Percentiles rank a stretch among this genome's conserved stretches.
Conservation (phyloP, 2,329 filamentous ascomycete species). For the Anthostomella pinea region DNA sequence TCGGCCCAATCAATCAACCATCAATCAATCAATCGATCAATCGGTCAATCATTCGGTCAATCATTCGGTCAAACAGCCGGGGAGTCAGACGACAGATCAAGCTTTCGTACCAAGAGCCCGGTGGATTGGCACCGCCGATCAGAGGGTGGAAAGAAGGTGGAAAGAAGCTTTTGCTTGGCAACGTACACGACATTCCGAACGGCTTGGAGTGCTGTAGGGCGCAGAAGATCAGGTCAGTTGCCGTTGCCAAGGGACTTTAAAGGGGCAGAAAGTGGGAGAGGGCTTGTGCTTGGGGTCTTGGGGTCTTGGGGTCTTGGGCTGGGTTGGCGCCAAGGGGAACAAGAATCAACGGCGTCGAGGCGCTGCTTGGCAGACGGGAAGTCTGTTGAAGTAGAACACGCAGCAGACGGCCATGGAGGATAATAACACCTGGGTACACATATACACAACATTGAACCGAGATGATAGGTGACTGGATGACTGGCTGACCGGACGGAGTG, state of each 20-base stretch:
- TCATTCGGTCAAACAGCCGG: too few relatives aligned
- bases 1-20: too few relatives aligned
- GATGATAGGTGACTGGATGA: conserved; percentile 9
- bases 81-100: conserved; percentile 10
- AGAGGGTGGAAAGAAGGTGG: conserved; percentile 16
- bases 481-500: conserved; percentile 1
- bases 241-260: conserved; percentile 31
- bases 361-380: too few relatives aligned
- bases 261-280: too few relatives aligned
- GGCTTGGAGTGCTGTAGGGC: conserved; percentile 34
- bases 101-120: conserved; percentile 9
- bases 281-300: too few relatives aligned
- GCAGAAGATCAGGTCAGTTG: conserved; percentile 31
- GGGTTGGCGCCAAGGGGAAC: conserved; percentile 34
- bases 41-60: too few relatives aligned
- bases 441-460: conserved; percentile 1
- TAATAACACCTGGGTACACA: conserved; percentile 2
- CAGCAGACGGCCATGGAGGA: too few relatives aligned
- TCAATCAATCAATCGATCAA: too few relatives aligned
- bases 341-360: too few relatives aligned
- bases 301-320: too few relatives aligned
- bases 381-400: too few relatives aligned
- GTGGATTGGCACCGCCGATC: conserved; percentile 17
- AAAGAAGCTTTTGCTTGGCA: conserved; percentile 30
- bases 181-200: conserved; percentile 36